phyloP scores from a whole-genome alignment of 2,329 filamentous ascomycete species.

The Elsinoe necatrix region DNA sequence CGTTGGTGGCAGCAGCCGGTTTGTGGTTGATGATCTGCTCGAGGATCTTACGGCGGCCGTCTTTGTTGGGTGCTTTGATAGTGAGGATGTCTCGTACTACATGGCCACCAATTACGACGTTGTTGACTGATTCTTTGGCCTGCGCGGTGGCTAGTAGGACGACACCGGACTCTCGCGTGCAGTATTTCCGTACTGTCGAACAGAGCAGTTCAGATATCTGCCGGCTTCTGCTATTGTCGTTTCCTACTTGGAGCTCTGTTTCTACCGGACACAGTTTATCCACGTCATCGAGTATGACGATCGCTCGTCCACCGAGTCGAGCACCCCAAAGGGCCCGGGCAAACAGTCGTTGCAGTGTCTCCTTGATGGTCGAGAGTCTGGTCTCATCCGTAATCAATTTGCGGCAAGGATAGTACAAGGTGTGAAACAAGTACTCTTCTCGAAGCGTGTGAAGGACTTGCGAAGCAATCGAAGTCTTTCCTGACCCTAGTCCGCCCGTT shows the following conservation, averaged over 20 bases:
- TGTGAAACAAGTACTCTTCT: conserved; percentile 66
- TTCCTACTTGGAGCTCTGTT: conserved; percentile 86
- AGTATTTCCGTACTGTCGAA: conserved; percentile 75
- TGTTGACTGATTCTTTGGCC: conserved; percentile 85
- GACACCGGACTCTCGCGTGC: conserved; percentile 67
- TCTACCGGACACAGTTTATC: conserved; percentile 89
- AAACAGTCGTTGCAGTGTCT: conserved; percentile 74
- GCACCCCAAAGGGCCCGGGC: conserved; percentile 88
- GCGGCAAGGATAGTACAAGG: conserved; percentile 76
- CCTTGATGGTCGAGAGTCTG: conserved; percentile 80
- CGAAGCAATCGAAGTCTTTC: conserved; percentile 76
- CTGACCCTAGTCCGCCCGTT: conserved; percentile 80
- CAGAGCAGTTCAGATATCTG: conserved; percentile 87
- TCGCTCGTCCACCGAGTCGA: conserved; percentile 68
- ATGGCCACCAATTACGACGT: conserved; percentile 81
- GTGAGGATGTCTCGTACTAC: conserved; percentile 85
- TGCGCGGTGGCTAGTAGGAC: conserved; percentile 86
- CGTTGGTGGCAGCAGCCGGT: conserved; percentile 14
- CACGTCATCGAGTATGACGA: conserved; percentile 86
- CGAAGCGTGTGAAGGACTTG: conserved; percentile 66
- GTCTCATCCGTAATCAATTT: conserved; percentile 87
- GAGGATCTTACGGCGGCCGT: conserved; percentile 72
- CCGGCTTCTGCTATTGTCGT: conserved; percentile 84
- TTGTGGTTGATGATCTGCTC: conserved; percentile 63
- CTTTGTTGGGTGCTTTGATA: conserved; percentile 86